Evolutionary conservation across 345 rosid genomes (phyloP).

Genomic region (Eucalyptus polybractea): DNA sequence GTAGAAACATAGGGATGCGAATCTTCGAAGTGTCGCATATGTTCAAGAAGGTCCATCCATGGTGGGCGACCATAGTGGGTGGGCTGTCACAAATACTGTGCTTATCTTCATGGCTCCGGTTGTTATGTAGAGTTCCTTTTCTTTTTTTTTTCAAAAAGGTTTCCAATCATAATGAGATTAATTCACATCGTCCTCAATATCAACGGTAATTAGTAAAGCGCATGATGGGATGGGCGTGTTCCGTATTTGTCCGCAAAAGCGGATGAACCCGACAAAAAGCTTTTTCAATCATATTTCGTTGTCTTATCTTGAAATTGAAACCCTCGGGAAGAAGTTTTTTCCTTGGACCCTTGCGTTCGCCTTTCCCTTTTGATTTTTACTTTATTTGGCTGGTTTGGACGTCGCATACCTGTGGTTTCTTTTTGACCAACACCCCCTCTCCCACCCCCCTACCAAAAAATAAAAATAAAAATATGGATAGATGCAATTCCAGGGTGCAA

Average conservation of each 20-base stretch:
- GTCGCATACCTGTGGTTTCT: not conserved
- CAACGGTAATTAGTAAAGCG: not conserved
- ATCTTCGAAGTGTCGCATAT: not conserved
- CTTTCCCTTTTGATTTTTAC: not conserved
- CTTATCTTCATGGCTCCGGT: not conserved
- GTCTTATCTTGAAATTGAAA: not conserved
- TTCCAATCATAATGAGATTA: not conserved
- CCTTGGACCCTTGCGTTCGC: no score
- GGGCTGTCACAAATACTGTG: not conserved
- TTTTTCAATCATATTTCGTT: not conserved
- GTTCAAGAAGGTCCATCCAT: not conserved
- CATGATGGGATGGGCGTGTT: not conserved
- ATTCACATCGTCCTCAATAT: not conserved
- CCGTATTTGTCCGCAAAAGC: not conserved
- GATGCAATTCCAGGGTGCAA: not conserved
- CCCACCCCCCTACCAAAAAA: accelerated
- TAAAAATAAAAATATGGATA: not conserved
- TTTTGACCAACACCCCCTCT: not conserved
- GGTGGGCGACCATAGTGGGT: not conserved
- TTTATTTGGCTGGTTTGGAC: not conserved
- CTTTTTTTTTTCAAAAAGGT: not conserved
- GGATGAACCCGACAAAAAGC: not conserved
- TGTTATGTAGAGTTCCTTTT: not conserved
- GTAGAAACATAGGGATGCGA: not conserved
- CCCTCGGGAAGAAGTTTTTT: not conserved